Evolutionary conservation across 2,329 filamentous ascomycete species (phyloP).

Genomic region (Aspergillus oerlinghausenensis): DNA sequence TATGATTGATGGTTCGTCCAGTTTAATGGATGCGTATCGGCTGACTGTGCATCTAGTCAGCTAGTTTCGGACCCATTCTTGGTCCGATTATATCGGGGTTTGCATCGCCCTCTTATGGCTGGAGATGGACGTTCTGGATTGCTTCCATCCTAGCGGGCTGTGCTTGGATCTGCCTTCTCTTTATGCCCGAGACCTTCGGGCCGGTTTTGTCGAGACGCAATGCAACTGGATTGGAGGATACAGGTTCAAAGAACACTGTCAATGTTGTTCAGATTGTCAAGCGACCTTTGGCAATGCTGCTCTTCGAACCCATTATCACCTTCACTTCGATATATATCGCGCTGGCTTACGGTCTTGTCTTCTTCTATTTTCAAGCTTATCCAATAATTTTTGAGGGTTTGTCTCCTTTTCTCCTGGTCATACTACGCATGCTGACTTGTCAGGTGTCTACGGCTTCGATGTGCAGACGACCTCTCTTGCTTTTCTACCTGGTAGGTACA

Average conservation of each 20-base stretch:
- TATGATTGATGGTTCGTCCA: constrained; percentile 10
- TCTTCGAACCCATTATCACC: constrained; percentile 68
- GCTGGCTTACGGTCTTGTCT: constrained; percentile 63
- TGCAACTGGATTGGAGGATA: constrained; percentile 28
- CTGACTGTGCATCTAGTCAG: constrained; percentile 18
- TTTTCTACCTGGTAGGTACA: constrained; percentile 57
- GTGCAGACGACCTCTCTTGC: constrained; percentile 62
- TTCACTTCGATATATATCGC: constrained; percentile 67
- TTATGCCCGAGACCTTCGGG: constrained; percentile 46
- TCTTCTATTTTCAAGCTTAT: constrained; percentile 74
- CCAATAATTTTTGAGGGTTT: constrained; percentile 60
- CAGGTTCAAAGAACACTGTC: neutral
- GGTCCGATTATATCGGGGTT: constrained; percentile 45
- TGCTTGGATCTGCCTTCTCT: constrained; percentile 56
- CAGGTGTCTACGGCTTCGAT: constrained; percentile 57
- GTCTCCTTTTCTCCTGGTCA: neutral
- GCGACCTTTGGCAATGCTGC: constrained; percentile 66
- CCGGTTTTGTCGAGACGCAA: neutral
- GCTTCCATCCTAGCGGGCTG: constrained; percentile 59
- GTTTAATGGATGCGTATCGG: neutral
- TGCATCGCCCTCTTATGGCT: constrained; percentile 31
- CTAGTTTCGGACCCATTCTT: constrained; percentile 38
- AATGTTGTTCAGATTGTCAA: constrained; percentile 66
- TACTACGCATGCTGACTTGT: neutral
- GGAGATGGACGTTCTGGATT: constrained; percentile 52